A percentile compares a stretch with the other conserved stretches of the same genome.
Conservation (phyloP, 176 grass and related monocot genomes). For the Musa schizocarpa region DNA sequence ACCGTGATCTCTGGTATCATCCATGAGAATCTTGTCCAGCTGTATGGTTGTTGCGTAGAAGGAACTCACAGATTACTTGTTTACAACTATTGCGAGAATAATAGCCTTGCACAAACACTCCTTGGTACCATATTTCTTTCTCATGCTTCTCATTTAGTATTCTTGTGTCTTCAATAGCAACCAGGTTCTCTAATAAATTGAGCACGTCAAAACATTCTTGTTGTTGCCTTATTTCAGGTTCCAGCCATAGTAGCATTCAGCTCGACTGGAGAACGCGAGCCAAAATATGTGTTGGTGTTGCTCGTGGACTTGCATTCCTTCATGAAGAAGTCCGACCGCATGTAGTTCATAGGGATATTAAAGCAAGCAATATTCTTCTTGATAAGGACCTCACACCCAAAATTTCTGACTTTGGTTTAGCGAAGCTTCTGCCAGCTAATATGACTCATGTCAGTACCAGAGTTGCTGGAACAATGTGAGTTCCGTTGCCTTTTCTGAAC, state of each 20-base stretch:
- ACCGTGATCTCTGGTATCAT: conserved; percentile 50
- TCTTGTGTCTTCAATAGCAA: background rate
- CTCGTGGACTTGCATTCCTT: conserved; percentile 66
- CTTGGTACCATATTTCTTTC: conserved; percentile 42
- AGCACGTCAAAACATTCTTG: background rate
- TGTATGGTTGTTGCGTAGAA: conserved; percentile 78
- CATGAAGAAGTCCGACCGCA: conserved; percentile 56
- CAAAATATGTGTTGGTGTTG: conserved; percentile 59
- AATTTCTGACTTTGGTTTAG: conserved; percentile 85
- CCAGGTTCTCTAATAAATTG: background rate
- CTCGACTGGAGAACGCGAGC: conserved; percentile 69
- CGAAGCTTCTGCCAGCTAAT: conserved; percentile 69
- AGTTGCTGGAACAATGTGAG: conserved; percentile 86
- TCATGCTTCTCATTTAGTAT: conserved; percentile 8
- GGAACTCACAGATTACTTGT: conserved; percentile 67
- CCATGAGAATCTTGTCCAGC: conserved; percentile 71
- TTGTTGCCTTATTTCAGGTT: conserved; percentile 26
- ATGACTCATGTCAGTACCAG: conserved; percentile 78
- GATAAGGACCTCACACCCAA: conserved; percentile 72
- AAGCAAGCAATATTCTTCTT: conserved; percentile 88
- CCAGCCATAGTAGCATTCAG: conserved; percentile 44
- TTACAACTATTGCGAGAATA: conserved; percentile 82
- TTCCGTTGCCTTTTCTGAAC: conserved; percentile 13
- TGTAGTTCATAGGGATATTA: conserved; percentile 89
- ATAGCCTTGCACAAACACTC: conserved; percentile 64